phyloP scores from a whole-genome alignment of 768 basidiomycete species.

The Daedaleopsis sinensis region DNA sequence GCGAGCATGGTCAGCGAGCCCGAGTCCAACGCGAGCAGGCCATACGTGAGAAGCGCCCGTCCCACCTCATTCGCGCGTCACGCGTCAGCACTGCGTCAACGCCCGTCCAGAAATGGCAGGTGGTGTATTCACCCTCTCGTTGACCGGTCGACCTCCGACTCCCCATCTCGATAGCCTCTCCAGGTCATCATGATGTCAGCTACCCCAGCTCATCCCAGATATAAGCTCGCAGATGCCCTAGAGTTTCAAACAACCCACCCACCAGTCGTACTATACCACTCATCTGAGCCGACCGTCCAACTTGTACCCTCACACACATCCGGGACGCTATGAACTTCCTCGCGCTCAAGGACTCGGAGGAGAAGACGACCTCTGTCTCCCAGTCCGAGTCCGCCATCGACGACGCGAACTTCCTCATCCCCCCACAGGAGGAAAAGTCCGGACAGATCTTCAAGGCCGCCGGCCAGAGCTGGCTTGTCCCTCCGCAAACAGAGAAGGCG shows the following conservation, averaged over 20 bases:
- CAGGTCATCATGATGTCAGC: neutral
- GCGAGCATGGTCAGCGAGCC: constrained; percentile 23
- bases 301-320: neutral
- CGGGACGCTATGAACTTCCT: constrained; percentile 4
- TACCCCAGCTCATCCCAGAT: too few species aligned
- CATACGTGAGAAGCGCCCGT: constrained; percentile 3
- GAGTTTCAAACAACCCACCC: too few species aligned
- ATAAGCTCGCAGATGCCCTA: neutral
- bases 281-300: too few species aligned
- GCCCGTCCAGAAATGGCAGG: constrained; percentile 13
- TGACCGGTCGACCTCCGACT: neutral
- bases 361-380: neutral
- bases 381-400: constrained; percentile 5
- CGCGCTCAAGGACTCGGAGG: constrained; percentile 16
- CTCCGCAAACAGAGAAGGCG: constrained; percentile 13
- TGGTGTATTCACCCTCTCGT: constrained; percentile 1
- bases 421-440: constrained; percentile 14
- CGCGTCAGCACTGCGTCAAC: neutral
- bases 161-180: neutral
- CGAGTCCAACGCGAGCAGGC: too few species aligned
- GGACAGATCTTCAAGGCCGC: neutral
- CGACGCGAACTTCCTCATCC: constrained; percentile 14
- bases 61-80: neutral
- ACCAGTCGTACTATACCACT: neutral
- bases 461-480: constrained; percentile 3